Evolutionary conservation across 2,329 filamentous ascomycete species (phyloP).

Genomic region (Colletotrichum falcatum): DNA sequence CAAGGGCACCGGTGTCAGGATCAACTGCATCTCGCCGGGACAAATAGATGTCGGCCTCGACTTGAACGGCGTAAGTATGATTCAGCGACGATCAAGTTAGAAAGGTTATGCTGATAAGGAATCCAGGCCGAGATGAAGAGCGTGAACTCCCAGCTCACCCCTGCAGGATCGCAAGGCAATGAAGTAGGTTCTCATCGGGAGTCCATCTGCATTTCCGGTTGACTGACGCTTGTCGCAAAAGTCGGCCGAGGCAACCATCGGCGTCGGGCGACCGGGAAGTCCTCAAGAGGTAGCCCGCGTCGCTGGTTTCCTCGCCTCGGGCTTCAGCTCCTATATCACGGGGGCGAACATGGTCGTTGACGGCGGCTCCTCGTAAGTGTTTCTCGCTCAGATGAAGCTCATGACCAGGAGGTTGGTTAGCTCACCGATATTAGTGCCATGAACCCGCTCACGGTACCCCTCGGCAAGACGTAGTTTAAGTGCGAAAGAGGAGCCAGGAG

Average conservation of each 20-base stretch:
- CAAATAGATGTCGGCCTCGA: constrained; percentile 56
- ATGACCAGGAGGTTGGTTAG: constrained; percentile 17
- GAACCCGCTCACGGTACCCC: constrained; percentile 56
- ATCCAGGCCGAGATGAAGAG: constrained; percentile 60
- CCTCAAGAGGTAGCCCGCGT: constrained; percentile 70
- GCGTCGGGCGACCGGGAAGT: constrained; percentile 67
- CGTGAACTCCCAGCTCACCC: constrained; percentile 66
- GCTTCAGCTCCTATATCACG: constrained; percentile 72
- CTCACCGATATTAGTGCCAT: constrained; percentile 49
- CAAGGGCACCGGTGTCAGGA: constrained; percentile 69
- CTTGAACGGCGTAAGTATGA: constrained; percentile 55
- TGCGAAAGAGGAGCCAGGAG: neutral
- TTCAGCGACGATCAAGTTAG: neutral
- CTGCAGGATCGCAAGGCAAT: constrained; percentile 63
- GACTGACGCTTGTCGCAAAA: constrained; percentile 34
- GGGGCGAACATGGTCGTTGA: constrained; percentile 73
- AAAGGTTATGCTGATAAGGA: constrained; percentile 1
- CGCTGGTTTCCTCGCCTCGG: constrained; percentile 71
- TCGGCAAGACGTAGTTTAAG: constrained; percentile 44
- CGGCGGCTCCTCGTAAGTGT: constrained; percentile 62
- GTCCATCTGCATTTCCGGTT: neutral
- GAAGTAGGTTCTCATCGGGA: constrained; percentile 48
- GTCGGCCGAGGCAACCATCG: constrained; percentile 63
- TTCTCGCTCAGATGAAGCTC: neutral
- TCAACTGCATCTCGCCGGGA: constrained; percentile 63